Evolutionary conservation across 1,284 basidiomycete genomes (phyloP), one percentile per base, ranked within the genome.

Genomic region (Fomitopsis palustris): DNA sequence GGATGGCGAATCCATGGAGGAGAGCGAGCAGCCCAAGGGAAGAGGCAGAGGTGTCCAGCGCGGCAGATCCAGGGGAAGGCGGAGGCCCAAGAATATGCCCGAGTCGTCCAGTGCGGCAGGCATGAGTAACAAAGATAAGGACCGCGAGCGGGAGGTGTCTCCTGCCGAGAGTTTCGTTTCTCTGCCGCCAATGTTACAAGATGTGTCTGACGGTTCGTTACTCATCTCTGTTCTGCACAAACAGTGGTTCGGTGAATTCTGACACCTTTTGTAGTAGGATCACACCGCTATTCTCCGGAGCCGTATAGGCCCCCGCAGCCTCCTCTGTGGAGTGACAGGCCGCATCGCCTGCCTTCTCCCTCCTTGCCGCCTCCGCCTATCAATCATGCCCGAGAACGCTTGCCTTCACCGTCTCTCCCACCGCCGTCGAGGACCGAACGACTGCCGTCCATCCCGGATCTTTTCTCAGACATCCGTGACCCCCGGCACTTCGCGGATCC

Each of bases 1-100:
- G 33, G 70, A 71, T 57, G 45, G 57, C 17, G 64, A 53, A 41
- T 64, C 55, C 68, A 43, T 61, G 70, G 66, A 63, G 58, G 69
- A 63, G 64, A 62, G 53, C 68, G 69, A 59, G 69, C 66, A 59
- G 31, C 49, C 61, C 29, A 62, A 61, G 45, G 41, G 58, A n/a
- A 65, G 63, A 39, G 49, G 58, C 47, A 65, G 62, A 58, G 53
- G 31, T 35, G 49, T 58, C 19, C 57, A 49, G 53, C 58, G 59
- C 8, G 61, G 55, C 29, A 49, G 41, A 41, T 53, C 43, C 60
- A 19, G 61, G 54, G 42, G 63, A 59, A 54, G 63, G 58, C 23
- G 67, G 62, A 59, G 64, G 67, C n/a, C 27, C 55, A 62, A 52
- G 58, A 43, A 58, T 21, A 53, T 42, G 43, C 60, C 59, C 53